These are phyloP conservation scores for Tetracladium maxilliforme DNA, from an alignment of 2,329 filamentous ascomycete genomes.

Conservation along the genomic window DNA sequence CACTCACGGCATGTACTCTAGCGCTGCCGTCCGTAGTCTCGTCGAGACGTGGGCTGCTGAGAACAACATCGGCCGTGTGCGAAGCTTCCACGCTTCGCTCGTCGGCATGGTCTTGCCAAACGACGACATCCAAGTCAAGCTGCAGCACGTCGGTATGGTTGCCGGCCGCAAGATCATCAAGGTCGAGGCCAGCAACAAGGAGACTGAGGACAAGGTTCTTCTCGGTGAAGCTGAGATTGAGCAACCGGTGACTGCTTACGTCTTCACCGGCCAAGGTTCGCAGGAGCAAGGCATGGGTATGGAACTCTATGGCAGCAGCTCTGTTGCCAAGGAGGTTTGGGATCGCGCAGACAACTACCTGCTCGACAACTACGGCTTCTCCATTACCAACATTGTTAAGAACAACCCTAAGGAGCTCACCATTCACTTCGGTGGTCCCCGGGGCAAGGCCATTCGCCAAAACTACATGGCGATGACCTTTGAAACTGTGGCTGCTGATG, in stretches of 20 bases:
- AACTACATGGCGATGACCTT: constrained; percentile 99
- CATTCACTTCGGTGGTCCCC: constrained; percentile 92
- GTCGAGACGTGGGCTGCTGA: constrained; percentile 99
- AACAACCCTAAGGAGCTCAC: constrained; percentile 99
- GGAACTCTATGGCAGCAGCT: constrained; percentile 89
- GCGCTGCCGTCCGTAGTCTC: constrained; percentile 84
- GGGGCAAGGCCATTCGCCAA: constrained; percentile 91
- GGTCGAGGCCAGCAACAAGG: constrained; percentile 89
- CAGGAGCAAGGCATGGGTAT: constrained; percentile 99
- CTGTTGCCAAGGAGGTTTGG: constrained; percentile 94
- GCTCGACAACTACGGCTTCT: constrained; percentile 96
- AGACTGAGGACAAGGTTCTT: constrained; percentile 92
- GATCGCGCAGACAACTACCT: constrained; percentile 96
- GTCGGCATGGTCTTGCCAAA: constrained; percentile 99
- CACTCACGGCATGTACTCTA: constrained; percentile 99
- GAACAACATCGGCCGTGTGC: constrained; percentile 93
- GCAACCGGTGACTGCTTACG: constrained; percentile 90
- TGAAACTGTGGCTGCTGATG: constrained; percentile 88
- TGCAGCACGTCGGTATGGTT: constrained; percentile 96
- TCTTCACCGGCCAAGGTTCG: constrained; percentile 96
- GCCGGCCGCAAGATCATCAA: constrained; percentile 98
- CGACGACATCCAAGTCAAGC: constrained; percentile 84
- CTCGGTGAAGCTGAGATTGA: constrained; percentile 94
- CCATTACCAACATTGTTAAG: constrained; percentile 96
- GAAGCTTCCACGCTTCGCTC: constrained; percentile 90